Percentiles rank a stretch among this genome's conserved stretches.
Conservation (phyloP, 139 green algal genomes). For the Zygnema cylindricum region DNA sequence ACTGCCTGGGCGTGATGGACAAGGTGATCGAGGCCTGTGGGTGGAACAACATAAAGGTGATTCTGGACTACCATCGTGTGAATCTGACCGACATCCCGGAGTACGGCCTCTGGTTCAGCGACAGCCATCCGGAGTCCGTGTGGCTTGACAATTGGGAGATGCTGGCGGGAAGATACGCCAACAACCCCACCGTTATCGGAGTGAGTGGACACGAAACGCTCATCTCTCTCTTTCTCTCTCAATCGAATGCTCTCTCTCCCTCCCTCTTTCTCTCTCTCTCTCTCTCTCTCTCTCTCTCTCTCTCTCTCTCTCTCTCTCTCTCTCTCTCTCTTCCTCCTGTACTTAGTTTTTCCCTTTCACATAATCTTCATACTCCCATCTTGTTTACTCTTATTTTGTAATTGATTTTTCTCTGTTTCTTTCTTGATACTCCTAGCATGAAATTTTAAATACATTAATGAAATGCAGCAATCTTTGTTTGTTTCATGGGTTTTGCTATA, state of each 20-base stretch:
- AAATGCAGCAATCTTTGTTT: too few relatives aligned
- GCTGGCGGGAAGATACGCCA: conserved; percentile 28
- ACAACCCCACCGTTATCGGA: conserved; percentile 37
- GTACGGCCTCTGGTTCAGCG: conserved; percentile 37
- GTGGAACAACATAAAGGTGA: conserved; percentile 14
- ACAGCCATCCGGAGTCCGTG: conserved; percentile 1
- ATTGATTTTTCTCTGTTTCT: too few relatives aligned
- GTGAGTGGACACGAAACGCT: conserved; percentile 10
- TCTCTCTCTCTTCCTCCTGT: too few relatives aligned
- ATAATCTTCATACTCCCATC: too few relatives aligned
- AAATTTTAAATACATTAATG: too few relatives aligned
- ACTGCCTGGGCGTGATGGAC: conserved; percentile 38
- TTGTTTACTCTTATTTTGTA: too few relatives aligned
- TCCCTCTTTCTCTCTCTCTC: too few relatives aligned
- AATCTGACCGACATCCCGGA: background rate
- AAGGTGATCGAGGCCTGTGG: conserved; percentile 28
- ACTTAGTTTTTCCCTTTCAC: too few relatives aligned
- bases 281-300: too few relatives aligned
- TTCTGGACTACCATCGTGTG: conserved; percentile 50
- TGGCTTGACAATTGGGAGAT: conserved; percentile 46
- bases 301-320: too few relatives aligned
- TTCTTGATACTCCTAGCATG: too few relatives aligned
- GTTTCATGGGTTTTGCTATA: too few relatives aligned
- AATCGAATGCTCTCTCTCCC: background rate
- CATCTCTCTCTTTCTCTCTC: background rate